phyloP scores from a whole-genome alignment of 1,284 basidiomycete genomes.

The Coniferiporia sulphurascens region DNA sequence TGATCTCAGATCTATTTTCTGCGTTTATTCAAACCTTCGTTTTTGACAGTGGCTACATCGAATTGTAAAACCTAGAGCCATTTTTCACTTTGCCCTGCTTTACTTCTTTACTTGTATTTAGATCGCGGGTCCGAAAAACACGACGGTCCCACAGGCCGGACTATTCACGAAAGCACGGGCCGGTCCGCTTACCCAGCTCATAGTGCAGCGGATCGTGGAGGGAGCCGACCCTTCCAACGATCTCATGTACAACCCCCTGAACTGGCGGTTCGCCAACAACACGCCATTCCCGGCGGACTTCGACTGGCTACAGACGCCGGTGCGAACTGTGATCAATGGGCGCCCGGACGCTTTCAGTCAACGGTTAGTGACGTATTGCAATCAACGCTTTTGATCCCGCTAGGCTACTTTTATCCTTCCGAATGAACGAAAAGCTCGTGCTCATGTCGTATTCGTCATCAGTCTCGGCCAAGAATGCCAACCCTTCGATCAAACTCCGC shows the following conservation, averaged over 20 bases:
- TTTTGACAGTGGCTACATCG: conserved; percentile 52
- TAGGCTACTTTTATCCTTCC: conserved; percentile 3
- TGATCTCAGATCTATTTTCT: not conserved
- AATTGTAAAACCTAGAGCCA: conserved; percentile 37
- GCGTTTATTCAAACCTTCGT: conserved; percentile 9
- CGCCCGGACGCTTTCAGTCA: conserved; percentile 45
- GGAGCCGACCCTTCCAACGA: conserved; percentile 42
- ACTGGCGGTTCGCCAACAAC: conserved; percentile 48
- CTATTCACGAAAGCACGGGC: conserved; percentile 49
- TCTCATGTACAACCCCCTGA: conserved; percentile 45
- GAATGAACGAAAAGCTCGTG: not conserved
- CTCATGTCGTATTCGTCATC: conserved; percentile 21
- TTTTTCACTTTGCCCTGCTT: not conserved
- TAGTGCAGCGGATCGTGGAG: conserved; percentile 41
- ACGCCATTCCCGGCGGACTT: conserved; percentile 36
- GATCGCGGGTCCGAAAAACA: conserved; percentile 49
- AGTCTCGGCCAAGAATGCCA: conserved; percentile 57
- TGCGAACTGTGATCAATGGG: conserved; percentile 41
- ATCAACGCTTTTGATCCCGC: not conserved
- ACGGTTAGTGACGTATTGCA: conserved; percentile 29
- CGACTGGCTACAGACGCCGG: conserved; percentile 44
- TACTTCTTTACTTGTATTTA: conserved; percentile 21
- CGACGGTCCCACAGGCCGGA: conserved; percentile 53
- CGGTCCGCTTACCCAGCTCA: conserved; percentile 45
- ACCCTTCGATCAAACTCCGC: conserved; percentile 42